Evolutionary conservation across 768 basidiomycete genomes (phyloP).

Genomic region (Tephrocybe sp.): DNA sequence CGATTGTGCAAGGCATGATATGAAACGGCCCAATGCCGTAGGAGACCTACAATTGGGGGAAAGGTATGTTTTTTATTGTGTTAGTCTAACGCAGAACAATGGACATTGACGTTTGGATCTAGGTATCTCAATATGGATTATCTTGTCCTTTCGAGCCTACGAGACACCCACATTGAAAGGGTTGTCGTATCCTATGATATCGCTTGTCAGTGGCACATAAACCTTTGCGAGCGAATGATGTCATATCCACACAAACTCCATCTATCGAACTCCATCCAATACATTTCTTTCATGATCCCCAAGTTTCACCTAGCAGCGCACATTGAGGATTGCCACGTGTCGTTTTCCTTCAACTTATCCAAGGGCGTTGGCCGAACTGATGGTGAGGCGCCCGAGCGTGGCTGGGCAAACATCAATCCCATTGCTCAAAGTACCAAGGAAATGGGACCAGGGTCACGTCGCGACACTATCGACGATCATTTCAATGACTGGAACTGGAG

Average conservation of each 20-base stretch:
- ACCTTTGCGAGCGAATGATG: conserved; percentile 13
- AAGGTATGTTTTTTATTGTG: background rate
- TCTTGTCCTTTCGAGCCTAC: conserved; percentile 7
- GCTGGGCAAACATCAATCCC: conserved; percentile 21
- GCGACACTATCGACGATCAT: background rate
- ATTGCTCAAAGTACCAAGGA: conserved; percentile 16
- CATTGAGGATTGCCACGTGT: conserved; percentile 14
- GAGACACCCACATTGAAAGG: background rate
- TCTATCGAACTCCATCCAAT: background rate
- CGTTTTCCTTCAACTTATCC: conserved; percentile 20
- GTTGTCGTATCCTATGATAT: conserved; percentile 25
- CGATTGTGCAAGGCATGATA: conserved; percentile 15
- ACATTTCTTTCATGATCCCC: conserved; percentile 19
- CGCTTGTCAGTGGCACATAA: conserved; percentile 24
- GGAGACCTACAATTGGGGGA: conserved; percentile 13
- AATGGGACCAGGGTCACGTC: conserved; percentile 22
- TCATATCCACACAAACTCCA: background rate
- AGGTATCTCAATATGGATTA: conserved; percentile 16
- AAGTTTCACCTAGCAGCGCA: conserved; percentile 29
- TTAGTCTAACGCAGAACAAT: background rate
- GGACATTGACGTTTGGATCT: background rate
- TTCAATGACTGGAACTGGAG: conserved; percentile 1
- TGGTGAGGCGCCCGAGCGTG: conserved; percentile 14
- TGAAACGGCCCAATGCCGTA: conserved; percentile 15
- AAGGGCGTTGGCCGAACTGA: conserved; percentile 11